phyloP scores from a whole-genome alignment of 129 eudicot genomes.

The Lactuca sativa region DNA sequence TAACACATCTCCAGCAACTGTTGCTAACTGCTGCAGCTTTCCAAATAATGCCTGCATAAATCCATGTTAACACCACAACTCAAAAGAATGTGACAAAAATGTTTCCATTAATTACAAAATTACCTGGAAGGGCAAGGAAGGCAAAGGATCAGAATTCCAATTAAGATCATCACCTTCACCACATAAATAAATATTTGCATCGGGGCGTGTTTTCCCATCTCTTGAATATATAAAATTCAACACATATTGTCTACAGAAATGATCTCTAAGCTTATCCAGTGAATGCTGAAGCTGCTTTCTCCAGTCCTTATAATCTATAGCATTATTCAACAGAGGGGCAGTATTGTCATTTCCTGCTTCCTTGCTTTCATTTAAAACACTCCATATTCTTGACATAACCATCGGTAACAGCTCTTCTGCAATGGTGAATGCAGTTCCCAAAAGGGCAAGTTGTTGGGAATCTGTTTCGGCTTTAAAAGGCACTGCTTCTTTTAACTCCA shows the following conservation, averaged over 20 bases:
- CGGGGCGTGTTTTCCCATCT: constrained; percentile 80
- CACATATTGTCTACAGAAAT: constrained; percentile 90
- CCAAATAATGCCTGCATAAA: constrained; percentile 78
- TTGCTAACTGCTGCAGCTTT: constrained; percentile 88
- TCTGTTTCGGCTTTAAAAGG: constrained; percentile 95
- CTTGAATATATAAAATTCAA: constrained; percentile 77
- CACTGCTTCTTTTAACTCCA: constrained; percentile 70
- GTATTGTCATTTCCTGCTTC: constrained; percentile 55
- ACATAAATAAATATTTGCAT: constrained; percentile 76
- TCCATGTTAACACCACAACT: background rate
- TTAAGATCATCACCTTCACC: constrained; percentile 57
- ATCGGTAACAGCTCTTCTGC: constrained; percentile 90
- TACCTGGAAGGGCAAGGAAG: constrained; percentile 98
- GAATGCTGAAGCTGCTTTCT: constrained; percentile 89
- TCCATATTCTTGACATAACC: constrained; percentile 77
- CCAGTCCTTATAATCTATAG: constrained; percentile 85
- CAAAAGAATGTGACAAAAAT: background rate
- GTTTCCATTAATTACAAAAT: background rate
- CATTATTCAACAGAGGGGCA: constrained; percentile 39
- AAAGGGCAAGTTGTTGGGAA: constrained; percentile 82
- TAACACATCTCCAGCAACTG: constrained; percentile 92
- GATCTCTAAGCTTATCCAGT: constrained; percentile 83
- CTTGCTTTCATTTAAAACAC: constrained; percentile 59
- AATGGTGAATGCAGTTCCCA: constrained; percentile 86
- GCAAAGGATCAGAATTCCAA: constrained; percentile 80